Percentiles rank a stretch among this genome's conserved stretches.
phyloP scores from a whole-genome alignment of 805 yeast genomes.

The Alloascoidea africana region DNA sequence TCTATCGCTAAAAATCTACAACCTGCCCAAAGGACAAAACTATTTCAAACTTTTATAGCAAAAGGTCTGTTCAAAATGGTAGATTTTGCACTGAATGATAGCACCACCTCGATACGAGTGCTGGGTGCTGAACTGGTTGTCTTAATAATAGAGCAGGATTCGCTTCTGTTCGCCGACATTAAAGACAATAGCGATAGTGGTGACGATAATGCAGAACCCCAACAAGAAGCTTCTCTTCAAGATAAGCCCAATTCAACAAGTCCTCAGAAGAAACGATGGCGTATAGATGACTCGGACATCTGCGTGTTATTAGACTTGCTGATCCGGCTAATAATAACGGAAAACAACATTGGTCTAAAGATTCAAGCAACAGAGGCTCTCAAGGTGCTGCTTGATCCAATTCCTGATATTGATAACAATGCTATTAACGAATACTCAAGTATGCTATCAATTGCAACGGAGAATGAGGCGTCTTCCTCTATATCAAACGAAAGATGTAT shows the following conservation, averaged over 20 bases:
- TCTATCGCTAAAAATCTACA: constrained; percentile 56
- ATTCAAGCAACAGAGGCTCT: constrained; percentile 79
- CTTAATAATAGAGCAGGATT: constrained; percentile 73
- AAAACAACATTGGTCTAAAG: constrained; percentile 48
- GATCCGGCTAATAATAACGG: constrained; percentile 44
- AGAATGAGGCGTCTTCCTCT: constrained; percentile 6
- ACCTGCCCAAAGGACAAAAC: constrained; percentile 41
- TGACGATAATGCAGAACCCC: too few species aligned
- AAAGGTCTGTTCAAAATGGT: constrained; percentile 60
- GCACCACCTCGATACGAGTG: constrained; percentile 32
- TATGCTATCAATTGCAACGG: constrained; percentile 2
- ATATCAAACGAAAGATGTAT: constrained; percentile 23
- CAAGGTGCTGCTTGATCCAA: constrained; percentile 54
- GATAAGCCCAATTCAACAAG: constrained; percentile 2
- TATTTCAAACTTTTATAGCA: constrained; percentile 47
- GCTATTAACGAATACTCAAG: constrained; percentile 6
- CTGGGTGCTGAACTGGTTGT: constrained; percentile 72
- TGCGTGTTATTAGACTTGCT: constrained; percentile 21
- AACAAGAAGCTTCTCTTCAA: constrained; percentile 5
- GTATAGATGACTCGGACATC: constrained; percentile 5
- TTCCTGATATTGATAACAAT: constrained; percentile 5
- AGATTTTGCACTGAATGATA: constrained; percentile 51
- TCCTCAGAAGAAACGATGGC: constrained; percentile 2
- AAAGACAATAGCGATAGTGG: background rate
- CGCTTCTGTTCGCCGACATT: constrained; percentile 29